Percentiles rank a stretch among this genome's conserved stretches.
phyloP scores from a whole-genome alignment of 768 basidiomycete genomes.

The Suillus fuscotomentosus region DNA sequence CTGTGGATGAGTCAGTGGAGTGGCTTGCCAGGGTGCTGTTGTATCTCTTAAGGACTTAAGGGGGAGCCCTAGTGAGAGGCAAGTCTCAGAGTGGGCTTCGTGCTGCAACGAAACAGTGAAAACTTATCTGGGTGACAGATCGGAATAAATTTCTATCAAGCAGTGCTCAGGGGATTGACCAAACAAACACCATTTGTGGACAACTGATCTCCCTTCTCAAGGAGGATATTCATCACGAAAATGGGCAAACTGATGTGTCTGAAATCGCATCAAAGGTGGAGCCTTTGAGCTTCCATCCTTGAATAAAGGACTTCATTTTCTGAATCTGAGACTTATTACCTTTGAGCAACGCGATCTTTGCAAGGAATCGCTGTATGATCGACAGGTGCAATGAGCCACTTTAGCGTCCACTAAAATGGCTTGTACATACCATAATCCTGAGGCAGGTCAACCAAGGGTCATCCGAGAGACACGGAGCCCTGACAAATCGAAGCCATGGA shows the following conservation, averaged over 20 bases:
- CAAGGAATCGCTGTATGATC: conserved; percentile 1
- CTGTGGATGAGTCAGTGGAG: too few relatives aligned
- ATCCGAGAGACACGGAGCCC: not conserved
- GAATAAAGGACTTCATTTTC: not conserved
- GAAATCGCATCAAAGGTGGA: not conserved
- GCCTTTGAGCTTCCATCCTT: not conserved
- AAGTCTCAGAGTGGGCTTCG: too few relatives aligned
- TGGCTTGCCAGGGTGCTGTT: too few relatives aligned
- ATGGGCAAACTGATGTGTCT: not conserved
- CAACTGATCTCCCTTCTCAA: not conserved
- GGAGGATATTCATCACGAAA: not conserved
- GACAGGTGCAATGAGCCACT: not conserved
- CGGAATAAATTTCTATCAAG: too few relatives aligned
- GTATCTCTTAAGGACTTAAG: too few relatives aligned
- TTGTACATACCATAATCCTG: not conserved
- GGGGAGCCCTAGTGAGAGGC: too few relatives aligned
- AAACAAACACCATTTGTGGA: not conserved
- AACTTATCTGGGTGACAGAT: too few relatives aligned
- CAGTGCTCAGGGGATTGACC: not conserved
- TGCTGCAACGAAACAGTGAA: too few relatives aligned
- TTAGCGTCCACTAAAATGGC: not conserved
- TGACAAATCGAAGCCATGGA: not conserved
- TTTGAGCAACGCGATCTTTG: not conserved
- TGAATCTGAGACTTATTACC: not conserved
- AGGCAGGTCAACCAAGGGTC: not conserved